Conservation (phyloP, 768 basidiomycete species). For the Leccinum pellstonianum region DNA sequence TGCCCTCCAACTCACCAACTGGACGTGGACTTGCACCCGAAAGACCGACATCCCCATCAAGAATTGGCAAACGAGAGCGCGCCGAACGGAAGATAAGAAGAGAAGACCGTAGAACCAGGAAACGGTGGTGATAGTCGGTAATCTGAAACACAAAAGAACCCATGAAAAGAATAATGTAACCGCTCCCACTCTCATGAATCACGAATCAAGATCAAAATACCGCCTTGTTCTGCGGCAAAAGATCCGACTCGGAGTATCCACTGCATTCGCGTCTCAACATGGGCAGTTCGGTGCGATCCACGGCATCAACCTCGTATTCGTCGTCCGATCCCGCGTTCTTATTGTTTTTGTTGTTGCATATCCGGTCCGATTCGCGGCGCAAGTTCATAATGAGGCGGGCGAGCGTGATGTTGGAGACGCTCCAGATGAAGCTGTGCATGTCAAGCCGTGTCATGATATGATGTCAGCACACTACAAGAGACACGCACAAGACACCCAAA, state of each 20-base stretch:
- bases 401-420: slow-evolving; percentile 31
- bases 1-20: too few species aligned
- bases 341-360: too few species aligned
- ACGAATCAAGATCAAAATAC: not conserved
- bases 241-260: not conserved
- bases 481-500: slow-evolving; percentile 26
- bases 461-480: not conserved
- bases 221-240: not conserved
- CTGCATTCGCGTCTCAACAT: not conserved
- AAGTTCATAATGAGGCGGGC: slow-evolving; percentile 36
- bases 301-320: not conserved
- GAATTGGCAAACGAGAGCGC: not conserved
- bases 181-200: not conserved
- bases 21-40: too few species aligned
- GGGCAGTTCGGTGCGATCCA: slow-evolving; percentile 7
- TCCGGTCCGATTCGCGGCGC: slow-evolving; percentile 18
- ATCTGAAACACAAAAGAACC: not conserved
- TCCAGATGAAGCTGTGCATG: slow-evolving; percentile 27
- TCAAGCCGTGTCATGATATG: not conserved
- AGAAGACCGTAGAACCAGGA: not conserved
- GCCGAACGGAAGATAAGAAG: not conserved
- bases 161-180: not conserved
- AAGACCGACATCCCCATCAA: not conserved
- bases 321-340: too few species aligned
- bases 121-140: not conserved